phyloP scores from a whole-genome alignment of 768 basidiomycete species.

The Collybia sordida region DNA sequence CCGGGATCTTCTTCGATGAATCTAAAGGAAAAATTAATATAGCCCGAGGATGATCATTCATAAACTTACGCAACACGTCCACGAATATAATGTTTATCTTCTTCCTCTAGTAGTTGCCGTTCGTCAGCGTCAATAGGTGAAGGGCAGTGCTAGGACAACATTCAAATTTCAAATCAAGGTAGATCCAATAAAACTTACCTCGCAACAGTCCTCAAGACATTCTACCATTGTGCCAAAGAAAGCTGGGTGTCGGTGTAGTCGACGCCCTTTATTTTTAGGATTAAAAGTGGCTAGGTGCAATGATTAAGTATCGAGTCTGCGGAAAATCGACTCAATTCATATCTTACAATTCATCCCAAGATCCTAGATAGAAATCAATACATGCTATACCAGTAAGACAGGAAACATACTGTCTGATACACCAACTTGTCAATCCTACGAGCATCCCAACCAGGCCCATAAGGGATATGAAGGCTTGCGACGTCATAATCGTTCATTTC shows the following conservation, averaged over 20 bases:
- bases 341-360: slow-evolving; percentile 54
- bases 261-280: slow-evolving; percentile 58
- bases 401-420: slow-evolving; percentile 48
- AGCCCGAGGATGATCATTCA: neutral
- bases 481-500: slow-evolving; percentile 62
- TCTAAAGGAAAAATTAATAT: slow-evolving; percentile 22
- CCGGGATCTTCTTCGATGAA: slow-evolving; percentile 63
- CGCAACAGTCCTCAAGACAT: slow-evolving; percentile 61
- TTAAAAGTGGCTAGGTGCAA: slow-evolving; percentile 51
- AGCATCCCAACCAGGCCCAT: slow-evolving; percentile 61
- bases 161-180: neutral
- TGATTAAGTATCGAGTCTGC: neutral
- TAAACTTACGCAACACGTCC: slow-evolving; percentile 48
- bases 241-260: slow-evolving; percentile 62
- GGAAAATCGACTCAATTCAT: too few relatives aligned
- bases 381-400: neutral
- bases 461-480: slow-evolving; percentile 54
- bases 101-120: slow-evolving; percentile 45
- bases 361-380: slow-evolving; percentile 34
- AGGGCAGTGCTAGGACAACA: slow-evolving; percentile 47
- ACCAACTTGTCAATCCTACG: slow-evolving; percentile 55
- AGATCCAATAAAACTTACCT: slow-evolving; percentile 29
- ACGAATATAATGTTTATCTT: slow-evolving; percentile 53
- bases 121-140: slow-evolving; percentile 57
- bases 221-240: slow-evolving; percentile 62